phyloP scores from a whole-genome alignment of 768 basidiomycete species.

The Boletus reticuloceps region DNA sequence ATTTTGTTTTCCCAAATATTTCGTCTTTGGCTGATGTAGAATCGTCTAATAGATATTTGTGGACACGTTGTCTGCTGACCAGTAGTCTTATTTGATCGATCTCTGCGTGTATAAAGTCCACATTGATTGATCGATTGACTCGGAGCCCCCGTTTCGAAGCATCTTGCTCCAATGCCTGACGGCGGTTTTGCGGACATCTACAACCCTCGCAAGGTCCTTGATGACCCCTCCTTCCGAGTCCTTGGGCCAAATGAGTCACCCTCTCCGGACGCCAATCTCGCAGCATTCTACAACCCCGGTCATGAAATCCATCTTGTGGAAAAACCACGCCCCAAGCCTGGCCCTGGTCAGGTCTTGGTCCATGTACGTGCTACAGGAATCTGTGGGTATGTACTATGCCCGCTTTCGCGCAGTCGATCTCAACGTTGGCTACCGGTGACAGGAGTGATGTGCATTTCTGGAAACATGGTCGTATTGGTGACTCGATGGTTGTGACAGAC shows the following conservation, averaged over 20 bases:
- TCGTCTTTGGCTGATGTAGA: no score
- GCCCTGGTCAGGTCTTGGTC: conserved; percentile 62
- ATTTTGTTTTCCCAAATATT: no score
- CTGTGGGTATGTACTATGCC: conserved; percentile 49
- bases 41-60: no score
- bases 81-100: neutral
- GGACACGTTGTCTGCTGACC: conserved; percentile 7
- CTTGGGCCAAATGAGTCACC: conserved; percentile 50
- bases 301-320: conserved; percentile 68
- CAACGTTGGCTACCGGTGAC: neutral
- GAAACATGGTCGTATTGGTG: conserved; percentile 66
- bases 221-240: conserved; percentile 55
- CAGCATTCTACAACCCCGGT: conserved; percentile 61
- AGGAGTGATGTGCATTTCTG: conserved; percentile 77
- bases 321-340: conserved; percentile 58
- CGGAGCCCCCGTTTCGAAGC: neutral
- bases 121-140: neutral
- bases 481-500: conserved; percentile 68
- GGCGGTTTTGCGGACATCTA: conserved; percentile 42
- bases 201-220: conserved; percentile 52
- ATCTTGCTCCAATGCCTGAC: conserved; percentile 17
- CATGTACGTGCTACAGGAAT: conserved; percentile 70
- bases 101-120: neutral
- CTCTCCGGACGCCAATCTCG: conserved; percentile 48
- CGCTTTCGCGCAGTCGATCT: neutral